Base-by-base conservation (phyloP, 2,329 filamentous ascomycete species). In the Xylariaceae sp. region DNA sequence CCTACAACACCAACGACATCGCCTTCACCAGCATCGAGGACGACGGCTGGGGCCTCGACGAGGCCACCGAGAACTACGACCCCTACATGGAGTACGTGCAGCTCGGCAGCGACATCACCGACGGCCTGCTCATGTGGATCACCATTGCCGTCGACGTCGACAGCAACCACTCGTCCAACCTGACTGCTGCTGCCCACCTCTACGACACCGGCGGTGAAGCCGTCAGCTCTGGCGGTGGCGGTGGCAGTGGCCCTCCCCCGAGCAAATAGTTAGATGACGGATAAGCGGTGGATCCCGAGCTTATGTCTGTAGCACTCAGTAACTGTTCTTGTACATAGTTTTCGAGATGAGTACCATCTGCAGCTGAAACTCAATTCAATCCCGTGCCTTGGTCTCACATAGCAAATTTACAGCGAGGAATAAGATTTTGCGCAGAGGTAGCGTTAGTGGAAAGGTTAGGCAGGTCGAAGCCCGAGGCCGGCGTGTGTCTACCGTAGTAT, bases 1-100 rank as follows among this genome's bases (percentile, higher is more conserved):
- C 72, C 2, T 68, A 69, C 52, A 48, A 30, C 21, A 50, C 50
- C 33, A 69, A 69, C 51, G 56, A 44, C 1, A 59, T 66, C 42
- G 37, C 39, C 0, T 33, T 67, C 14, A 74, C 65, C 7, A 54
- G 52, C 33, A 77, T 77, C 48, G 53, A 53, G 9, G 53, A 69
- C 1, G 73, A 79, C 46, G 42, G 45, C n/a, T 67, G 73, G 34
- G 63, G 70, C 31, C 51, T 61, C 19, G 52, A 63, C 46, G 61
- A 67, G 39, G 29, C 29, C 4, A 19, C 29, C 10, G 29, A 9
- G 29, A 11, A 17, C 10, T 31, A 19, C 13, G 29, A 31, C 15
- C 29, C 29, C 5, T 31, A n/a, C 18, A 14, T 31, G 29, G 15
- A 17, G 19, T 31, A 19, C 15, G 15, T 31, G 17, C 15, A 31